Conservation (phyloP, 768 basidiomycete species). For the Botryobasidium botryosum region DNA sequence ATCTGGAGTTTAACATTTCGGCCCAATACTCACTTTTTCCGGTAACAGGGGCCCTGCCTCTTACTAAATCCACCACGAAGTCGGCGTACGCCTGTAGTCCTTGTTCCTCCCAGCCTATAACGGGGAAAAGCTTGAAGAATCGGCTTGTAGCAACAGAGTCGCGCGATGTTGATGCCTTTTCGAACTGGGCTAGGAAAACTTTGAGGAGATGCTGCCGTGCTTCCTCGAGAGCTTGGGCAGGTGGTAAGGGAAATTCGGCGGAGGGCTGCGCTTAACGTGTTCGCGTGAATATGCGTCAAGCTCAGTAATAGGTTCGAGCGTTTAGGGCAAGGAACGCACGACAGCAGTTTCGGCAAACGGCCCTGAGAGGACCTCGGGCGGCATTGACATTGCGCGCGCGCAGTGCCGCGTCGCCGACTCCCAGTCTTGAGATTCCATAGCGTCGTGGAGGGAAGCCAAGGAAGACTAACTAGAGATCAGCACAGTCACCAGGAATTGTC, state of each 20-base stretch:
- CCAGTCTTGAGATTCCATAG: constrained; percentile 81
- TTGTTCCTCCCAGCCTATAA: constrained; percentile 83
- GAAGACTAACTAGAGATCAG: constrained; percentile 34
- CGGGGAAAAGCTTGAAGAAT: constrained; percentile 94
- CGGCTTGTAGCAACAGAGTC: constrained; percentile 80
- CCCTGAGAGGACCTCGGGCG: constrained; percentile 58
- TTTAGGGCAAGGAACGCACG: constrained; percentile 30
- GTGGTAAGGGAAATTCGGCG: constrained; percentile 70
- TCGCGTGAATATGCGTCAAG: constrained; percentile 6
- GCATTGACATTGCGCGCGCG: constrained; percentile 75
- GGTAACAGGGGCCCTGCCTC: constrained; percentile 54
- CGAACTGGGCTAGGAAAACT: constrained; percentile 68
- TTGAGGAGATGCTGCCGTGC: constrained; percentile 58
- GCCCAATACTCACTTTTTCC: constrained; percentile 50
- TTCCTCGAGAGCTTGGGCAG: constrained; percentile 60
- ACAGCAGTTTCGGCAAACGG: constrained; percentile 77
- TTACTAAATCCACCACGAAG: constrained; percentile 84
- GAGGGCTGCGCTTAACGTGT: constrained; percentile 47
- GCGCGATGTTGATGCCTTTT: constrained; percentile 57
- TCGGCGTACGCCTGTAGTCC: constrained; percentile 84
- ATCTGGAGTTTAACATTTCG: constrained; percentile 2
- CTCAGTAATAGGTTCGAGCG: constrained; percentile 1
- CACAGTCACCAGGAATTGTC: neutral
- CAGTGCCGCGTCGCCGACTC: constrained; percentile 87
- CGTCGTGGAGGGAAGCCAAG: constrained; percentile 32